phyloP scores from a whole-genome alignment of 2,329 filamentous ascomycete species.

The Monilinia polystroma region DNA sequence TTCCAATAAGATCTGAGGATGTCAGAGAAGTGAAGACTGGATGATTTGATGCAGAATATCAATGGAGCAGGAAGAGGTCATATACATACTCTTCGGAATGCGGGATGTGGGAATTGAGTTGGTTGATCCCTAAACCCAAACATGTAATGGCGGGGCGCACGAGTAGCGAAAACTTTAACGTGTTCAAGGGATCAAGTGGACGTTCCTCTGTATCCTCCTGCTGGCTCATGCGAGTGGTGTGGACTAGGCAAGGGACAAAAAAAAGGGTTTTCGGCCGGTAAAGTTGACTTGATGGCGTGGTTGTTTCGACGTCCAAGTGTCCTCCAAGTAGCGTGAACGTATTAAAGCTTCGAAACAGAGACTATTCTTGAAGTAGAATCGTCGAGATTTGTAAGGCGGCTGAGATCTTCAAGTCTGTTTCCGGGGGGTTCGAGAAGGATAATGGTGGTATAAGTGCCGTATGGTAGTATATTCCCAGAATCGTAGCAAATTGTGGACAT shows the following conservation, averaged over 20 bases:
- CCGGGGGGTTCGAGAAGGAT: slow-evolving; percentile 17
- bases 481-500: background rate
- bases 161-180: slow-evolving; percentile 28
- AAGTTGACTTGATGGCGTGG: slow-evolving; percentile 30
- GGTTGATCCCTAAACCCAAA: slow-evolving; percentile 28
- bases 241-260: slow-evolving; percentile 24
- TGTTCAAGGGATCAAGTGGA: slow-evolving; percentile 17
- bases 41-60: slow-evolving; percentile 19
- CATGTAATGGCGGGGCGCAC: slow-evolving; percentile 35
- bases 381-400: slow-evolving; percentile 26
- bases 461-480: background rate
- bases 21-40: slow-evolving; percentile 33
- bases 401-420: slow-evolving; percentile 30
- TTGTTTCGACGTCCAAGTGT: slow-evolving; percentile 40
- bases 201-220: slow-evolving; percentile 26
- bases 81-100: slow-evolving; percentile 38
- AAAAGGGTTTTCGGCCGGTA: slow-evolving; percentile 31
- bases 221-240: slow-evolving; percentile 35
- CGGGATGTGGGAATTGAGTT: slow-evolving; percentile 28
- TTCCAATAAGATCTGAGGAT: slow-evolving; percentile 30
- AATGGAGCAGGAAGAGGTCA: slow-evolving; percentile 29
- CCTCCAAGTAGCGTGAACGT: slow-evolving; percentile 27
- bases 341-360: slow-evolving; percentile 37
- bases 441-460: slow-evolving; percentile 4
- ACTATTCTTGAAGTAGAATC: slow-evolving; percentile 36